Evolutionary conservation across 2,329 filamentous ascomycete genomes (phyloP).

Genomic region (Alternaria incomplexa): DNA sequence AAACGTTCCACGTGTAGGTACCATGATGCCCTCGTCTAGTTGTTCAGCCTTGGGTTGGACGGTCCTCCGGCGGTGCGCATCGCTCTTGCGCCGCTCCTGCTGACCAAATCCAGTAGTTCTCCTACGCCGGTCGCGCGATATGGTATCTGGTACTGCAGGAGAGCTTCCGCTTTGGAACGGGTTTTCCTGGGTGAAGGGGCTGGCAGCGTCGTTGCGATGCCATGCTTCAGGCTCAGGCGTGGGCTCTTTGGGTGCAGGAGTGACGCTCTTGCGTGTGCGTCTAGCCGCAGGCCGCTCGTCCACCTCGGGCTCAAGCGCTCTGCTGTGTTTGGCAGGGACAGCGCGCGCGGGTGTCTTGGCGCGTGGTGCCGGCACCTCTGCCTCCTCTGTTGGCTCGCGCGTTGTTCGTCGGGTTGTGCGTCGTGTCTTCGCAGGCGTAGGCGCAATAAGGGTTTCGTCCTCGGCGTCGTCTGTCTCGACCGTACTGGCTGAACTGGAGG

Average conservation of each 20-base stretch:
- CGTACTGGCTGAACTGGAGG: constrained; percentile 69
- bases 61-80: constrained; percentile 51
- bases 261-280: constrained; percentile 48
- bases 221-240: constrained; percentile 58
- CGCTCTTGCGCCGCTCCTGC: constrained; percentile 52
- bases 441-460: constrained; percentile 51
- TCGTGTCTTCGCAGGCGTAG: constrained; percentile 45
- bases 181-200: constrained; percentile 86
- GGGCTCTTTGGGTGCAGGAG: constrained; percentile 53
- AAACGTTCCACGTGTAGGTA: constrained; percentile 64
- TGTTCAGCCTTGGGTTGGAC: constrained; percentile 52
- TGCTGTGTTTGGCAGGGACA: constrained; percentile 53
- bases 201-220: constrained; percentile 56
- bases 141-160: constrained; percentile 54
- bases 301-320: constrained; percentile 44
- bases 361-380: constrained; percentile 25
- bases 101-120: constrained; percentile 56
- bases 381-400: constrained; percentile 52
- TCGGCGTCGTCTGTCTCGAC: constrained; percentile 62
- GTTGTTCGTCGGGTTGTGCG: constrained; percentile 44
- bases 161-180: constrained; percentile 90
- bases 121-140: constrained; percentile 56
- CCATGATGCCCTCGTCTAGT: constrained; percentile 60
- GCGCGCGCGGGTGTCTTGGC: constrained; percentile 46
- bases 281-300: constrained; percentile 43